Evolutionary conservation across 1,284 basidiomycete genomes (phyloP), one percentile per base, ranked within the genome.

Genomic region (Sanghuangporus sanghuang): DNA sequence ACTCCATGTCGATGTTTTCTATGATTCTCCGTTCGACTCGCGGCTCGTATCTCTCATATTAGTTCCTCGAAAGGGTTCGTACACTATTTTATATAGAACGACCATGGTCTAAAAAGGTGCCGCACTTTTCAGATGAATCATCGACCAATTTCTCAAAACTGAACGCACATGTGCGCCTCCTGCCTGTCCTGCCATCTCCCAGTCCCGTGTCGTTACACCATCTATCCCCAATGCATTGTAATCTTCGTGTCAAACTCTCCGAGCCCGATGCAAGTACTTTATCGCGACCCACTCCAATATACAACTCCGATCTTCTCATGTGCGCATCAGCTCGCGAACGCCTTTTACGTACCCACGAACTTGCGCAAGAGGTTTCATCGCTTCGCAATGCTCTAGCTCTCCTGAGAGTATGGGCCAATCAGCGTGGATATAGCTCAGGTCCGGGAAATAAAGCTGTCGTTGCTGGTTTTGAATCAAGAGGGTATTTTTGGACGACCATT

Each of bases 371-470:
- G 12, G 80, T 85, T 4, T 81, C 89, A 0, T 83, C 86, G 0
- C 94, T 93, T 71, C 74, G 77, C 1, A 91, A 96, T 65, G 93
- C 93, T 6, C 76, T 94, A 18, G 80, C 89, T 1, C 78, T 98
- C 9, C 84, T 98, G 61, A 85, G 93, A 21, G 85, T 96, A 18
- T 98, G 96, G 96, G 92, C 93, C 1, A 89, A 89, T 61, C 92
- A 96, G 72, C 83, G 95, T 21, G 94, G 93, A 0, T 93, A 93
- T 67, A 81, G 84, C 1, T 78, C 55, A 3, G 58, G 62, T 12
- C 18, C 66, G 71, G 35, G 63, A 68, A 69, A 75, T 44, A 72
- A 76, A 48, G 71, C 84, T 63, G 89, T 87, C 67, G 79, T 91
- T 1, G 79, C 81, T 44, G 92, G 90, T 0, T 88, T 88, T 67